Conservation (phyloP, 1,139 yeast species). For the Yamadazyma triangularis region DNA sequence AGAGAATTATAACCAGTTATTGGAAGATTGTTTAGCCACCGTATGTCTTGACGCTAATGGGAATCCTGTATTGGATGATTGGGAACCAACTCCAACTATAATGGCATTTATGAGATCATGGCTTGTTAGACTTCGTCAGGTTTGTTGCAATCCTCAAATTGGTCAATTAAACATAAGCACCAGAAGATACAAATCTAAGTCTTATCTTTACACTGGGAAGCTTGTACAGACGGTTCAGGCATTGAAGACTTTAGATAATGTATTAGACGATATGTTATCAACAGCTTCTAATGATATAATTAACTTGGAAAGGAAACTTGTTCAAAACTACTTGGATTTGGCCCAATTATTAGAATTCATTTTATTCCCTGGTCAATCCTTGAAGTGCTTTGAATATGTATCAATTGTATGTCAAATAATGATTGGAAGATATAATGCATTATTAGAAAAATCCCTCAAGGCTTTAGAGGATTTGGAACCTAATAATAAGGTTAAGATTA, state of each 20-base stretch:
- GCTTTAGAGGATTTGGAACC: conserved; percentile 6
- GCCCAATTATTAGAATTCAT: conserved; percentile 62
- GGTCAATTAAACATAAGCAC: conserved; percentile 38
- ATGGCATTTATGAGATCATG: conserved; percentile 53
- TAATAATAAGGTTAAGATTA: conserved; percentile 10
- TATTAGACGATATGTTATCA: conserved; percentile 58
- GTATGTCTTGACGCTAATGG: conserved; percentile 61
- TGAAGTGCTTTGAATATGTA: conserved; percentile 4
- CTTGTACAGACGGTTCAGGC: conserved; percentile 23
- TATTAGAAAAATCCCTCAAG: conserved; percentile 3
- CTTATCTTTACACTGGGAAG: conserved; percentile 9
- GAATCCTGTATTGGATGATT: conserved; percentile 44
- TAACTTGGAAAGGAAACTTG: conserved; percentile 45
- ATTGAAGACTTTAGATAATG: conserved; percentile 62
- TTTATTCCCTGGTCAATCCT: conserved; percentile 46
- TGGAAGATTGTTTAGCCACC: conserved; percentile 56
- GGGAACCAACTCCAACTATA: conserved; percentile 45
- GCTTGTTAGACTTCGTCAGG: conserved; percentile 66
- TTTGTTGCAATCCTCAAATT: conserved; percentile 80
- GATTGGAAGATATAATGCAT: conserved; percentile 7
- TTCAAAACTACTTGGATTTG: conserved; percentile 41
- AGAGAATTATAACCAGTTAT: conserved; percentile 67
- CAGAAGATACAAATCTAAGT: conserved; percentile 23
- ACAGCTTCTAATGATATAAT: conserved; percentile 47
- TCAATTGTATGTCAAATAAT: conserved; percentile 16